Evolutionary conservation across 139 green algal species (phyloP).

Genomic region (Chlorella ohadii): DNA sequence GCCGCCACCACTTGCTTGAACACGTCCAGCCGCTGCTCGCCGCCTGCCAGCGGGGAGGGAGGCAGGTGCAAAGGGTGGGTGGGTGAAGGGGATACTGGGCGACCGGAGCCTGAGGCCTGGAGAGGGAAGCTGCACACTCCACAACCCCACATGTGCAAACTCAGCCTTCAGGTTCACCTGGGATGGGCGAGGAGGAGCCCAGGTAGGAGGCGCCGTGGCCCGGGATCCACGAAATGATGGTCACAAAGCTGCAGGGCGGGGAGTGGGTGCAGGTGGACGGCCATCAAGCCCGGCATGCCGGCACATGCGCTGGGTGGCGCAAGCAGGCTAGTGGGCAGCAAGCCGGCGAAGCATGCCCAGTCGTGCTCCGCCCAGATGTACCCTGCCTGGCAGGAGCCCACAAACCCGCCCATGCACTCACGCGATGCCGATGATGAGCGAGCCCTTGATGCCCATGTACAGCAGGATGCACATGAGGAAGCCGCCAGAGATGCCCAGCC

Average conservation of each 20-base stretch:
- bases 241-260: conserved; percentile 63
- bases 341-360: too few species aligned
- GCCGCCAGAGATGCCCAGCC: conserved; percentile 79
- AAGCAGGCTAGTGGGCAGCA: too few species aligned
- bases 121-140: too few species aligned
- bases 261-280: too few species aligned
- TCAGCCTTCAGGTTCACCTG: conserved; percentile 17
- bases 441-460: conserved; percentile 63
- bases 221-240: conserved; percentile 88
- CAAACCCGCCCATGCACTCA: not conserved
- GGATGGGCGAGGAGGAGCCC: conserved; percentile 50
- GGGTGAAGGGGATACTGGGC: too few species aligned
- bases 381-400: too few species aligned
- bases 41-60: conserved; percentile 23
- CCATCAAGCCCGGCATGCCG: too few species aligned
- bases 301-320: too few species aligned
- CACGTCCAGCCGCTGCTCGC: conserved; percentile 58
- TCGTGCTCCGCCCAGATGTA: too few species aligned
- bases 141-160: too few species aligned
- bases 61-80: too few species aligned
- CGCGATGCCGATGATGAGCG: conserved; percentile 80
- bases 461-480: conserved; percentile 74
- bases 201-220: conserved; percentile 71
- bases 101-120: too few species aligned
- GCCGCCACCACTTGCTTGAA: conserved; percentile 71